Conservation (phyloP, 2,329 filamentous ascomycete genomes). For the Leptographium galeiforme region DNA sequence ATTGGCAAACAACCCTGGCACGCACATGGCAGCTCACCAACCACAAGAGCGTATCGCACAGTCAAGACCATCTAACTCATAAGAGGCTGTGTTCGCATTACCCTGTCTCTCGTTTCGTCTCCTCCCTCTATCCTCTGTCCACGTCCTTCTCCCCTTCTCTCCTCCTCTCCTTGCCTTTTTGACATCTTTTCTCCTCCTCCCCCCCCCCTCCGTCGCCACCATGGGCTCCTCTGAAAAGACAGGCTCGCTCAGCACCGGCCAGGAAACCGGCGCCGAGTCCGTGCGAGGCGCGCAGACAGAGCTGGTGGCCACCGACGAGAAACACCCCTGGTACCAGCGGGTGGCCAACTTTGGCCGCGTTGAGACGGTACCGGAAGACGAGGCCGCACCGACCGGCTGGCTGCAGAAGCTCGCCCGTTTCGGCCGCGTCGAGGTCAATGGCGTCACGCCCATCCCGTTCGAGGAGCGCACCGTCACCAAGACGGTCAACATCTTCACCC, state of each 20-base stretch:
- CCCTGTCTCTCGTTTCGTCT: too few species aligned
- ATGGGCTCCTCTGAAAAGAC: not conserved
- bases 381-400: not conserved
- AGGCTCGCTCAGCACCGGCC: not conserved
- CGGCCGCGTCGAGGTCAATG: conserved; percentile 24
- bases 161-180: not conserved
- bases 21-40: not conserved
- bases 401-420: not conserved
- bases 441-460: conserved; percentile 28
- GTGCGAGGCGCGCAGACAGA: not conserved
- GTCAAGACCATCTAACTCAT: not conserved
- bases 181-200: not conserved
- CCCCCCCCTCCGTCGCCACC: not conserved
- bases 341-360: not conserved
- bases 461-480: conserved; percentile 26
- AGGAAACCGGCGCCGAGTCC: not conserved
- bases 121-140: too few species aligned
- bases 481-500: conserved; percentile 31
- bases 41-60: too few species aligned
- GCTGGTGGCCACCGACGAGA: not conserved
- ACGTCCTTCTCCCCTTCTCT: too few species aligned
- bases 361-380: not conserved
- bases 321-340: not conserved
- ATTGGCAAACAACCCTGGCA: not conserved
- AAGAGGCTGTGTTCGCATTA: too few species aligned